Conservation (phyloP, 192 early-diverging fungal genomes). For the Blastocladiella britannica region DNA sequence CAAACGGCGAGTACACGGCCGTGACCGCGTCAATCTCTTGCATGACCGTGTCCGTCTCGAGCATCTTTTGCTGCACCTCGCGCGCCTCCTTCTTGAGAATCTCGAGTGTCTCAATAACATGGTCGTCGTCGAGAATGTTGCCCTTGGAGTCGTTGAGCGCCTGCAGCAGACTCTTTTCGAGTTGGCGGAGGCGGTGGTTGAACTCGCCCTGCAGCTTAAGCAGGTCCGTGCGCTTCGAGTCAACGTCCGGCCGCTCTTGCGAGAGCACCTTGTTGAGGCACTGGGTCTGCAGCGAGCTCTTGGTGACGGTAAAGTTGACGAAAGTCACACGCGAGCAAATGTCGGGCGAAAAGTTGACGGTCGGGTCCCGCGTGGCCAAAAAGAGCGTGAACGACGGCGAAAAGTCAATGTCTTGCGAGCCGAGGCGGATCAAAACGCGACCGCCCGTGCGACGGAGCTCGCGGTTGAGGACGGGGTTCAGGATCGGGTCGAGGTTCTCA, state of each 20-base stretch:
- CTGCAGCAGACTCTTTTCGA: slow-evolving; percentile 82
- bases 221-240: slow-evolving; percentile 73
- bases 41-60: slow-evolving; percentile 85
- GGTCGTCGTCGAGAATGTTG: slow-evolving; percentile 94
- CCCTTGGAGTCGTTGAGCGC: slow-evolving; percentile 86
- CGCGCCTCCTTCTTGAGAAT: slow-evolving; percentile 88
- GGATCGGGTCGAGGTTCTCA: slow-evolving; percentile 88
- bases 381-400: slow-evolving; percentile 90
- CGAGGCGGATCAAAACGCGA: slow-evolving; percentile 84
- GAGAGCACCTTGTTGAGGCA: slow-evolving; percentile 91
- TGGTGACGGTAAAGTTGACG: slow-evolving; percentile 97
- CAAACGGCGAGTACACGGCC: slow-evolving; percentile 70
- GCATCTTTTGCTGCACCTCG: slow-evolving; percentile 77
- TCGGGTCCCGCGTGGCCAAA: slow-evolving; percentile 83
- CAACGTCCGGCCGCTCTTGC: slow-evolving; percentile 86
- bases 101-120: slow-evolving; percentile 82
- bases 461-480: slow-evolving; percentile 94
- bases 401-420: slow-evolving; percentile 95
- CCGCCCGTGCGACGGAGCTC: slow-evolving; percentile 91
- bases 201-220: slow-evolving; percentile 93
- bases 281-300: slow-evolving; percentile 87
- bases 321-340: slow-evolving; percentile 93
- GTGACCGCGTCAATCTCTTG: slow-evolving; percentile 88
- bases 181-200: slow-evolving; percentile 69
- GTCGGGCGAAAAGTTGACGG: slow-evolving; percentile 84